These are phyloP conservation scores for Chlorencoelia australis DNA, from an alignment of 2,329 filamentous ascomycete species.

Conservation along the genomic window DNA sequence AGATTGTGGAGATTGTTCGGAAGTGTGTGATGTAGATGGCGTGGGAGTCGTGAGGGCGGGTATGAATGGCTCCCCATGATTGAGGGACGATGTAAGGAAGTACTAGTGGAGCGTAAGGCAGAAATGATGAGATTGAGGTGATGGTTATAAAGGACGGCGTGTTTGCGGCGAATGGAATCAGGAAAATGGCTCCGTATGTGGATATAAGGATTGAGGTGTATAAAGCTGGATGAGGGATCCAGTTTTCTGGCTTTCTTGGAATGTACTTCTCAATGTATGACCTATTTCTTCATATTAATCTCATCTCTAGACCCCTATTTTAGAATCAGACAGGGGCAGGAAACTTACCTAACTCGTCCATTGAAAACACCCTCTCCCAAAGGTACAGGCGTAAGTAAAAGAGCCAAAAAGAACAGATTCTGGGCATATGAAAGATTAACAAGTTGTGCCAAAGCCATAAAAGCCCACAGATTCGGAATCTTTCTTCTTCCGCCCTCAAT, in stretches of 20 bases:
- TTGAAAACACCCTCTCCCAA: constrained; percentile 21
- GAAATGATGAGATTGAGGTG: constrained; percentile 26
- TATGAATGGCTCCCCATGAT: constrained; percentile 38
- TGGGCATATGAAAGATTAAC: constrained; percentile 51
- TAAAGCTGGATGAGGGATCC: constrained; percentile 32
- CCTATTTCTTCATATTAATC: constrained; percentile 21
- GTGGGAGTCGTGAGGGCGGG: constrained; percentile 31
- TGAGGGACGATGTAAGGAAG: constrained; percentile 37
- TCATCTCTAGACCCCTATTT: constrained; percentile 1
- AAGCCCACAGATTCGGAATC: constrained; percentile 44
- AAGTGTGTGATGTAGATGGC: constrained; percentile 38
- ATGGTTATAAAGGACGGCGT: constrained; percentile 32
- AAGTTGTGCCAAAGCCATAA: constrained; percentile 47
- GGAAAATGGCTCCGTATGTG: constrained; percentile 30
- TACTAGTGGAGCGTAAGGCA: constrained; percentile 37
- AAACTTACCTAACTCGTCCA: constrained; percentile 4
- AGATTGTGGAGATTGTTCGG: constrained; percentile 34
- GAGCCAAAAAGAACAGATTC: constrained; percentile 51
- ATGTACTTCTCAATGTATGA: constrained; percentile 29
- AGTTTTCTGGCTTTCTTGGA: constrained; percentile 34
- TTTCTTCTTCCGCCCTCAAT: constrained; percentile 48
- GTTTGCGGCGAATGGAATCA: constrained; percentile 33
- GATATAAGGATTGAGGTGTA: constrained; percentile 28
- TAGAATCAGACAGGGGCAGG: not conserved
- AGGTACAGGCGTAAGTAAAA: constrained; percentile 45